Evolutionary conservation across 495 filamentous ascomycete species (phyloP).

Genomic region (Lentithecium fluviatile): DNA sequence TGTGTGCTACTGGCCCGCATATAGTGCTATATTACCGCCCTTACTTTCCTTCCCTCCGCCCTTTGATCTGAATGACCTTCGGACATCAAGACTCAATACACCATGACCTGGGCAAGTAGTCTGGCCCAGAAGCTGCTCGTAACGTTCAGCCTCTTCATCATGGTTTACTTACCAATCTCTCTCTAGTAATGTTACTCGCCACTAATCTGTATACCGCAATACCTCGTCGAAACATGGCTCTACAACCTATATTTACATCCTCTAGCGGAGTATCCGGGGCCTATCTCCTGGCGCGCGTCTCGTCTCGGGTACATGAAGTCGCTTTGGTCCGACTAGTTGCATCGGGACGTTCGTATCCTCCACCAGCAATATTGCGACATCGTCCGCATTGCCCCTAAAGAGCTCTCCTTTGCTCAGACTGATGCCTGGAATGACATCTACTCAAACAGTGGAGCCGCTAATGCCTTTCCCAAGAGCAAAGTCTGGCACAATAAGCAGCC

Average conservation of each 20-base stretch:
- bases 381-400: conserved; percentile 38
- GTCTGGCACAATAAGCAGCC: conserved; percentile 4
- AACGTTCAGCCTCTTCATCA: background rate
- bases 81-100: no score
- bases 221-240: no score
- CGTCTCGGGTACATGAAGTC: conserved; percentile 17
- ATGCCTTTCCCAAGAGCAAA: conserved; percentile 25
- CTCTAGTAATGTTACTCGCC: no score
- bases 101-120: no score
- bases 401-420: conserved; percentile 39
- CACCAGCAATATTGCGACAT: conserved; percentile 27
- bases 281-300: conserved; percentile 16
- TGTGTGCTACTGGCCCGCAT: no score
- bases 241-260: conserved; percentile 47
- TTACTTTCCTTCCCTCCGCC: no score
- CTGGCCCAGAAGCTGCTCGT: no score
- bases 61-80: conserved; percentile 26
- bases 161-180: background rate
- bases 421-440: conserved; percentile 42
- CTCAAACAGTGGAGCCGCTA: conserved; percentile 24
- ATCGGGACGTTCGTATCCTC: conserved; percentile 1
- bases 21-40: no score
- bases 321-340: conserved; percentile 7
- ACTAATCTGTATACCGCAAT: no score
- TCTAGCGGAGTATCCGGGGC: conserved; percentile 31